These are phyloP conservation scores for Podospora didyma DNA, from an alignment of 495 filamentous ascomycete genomes.

Conservation along the genomic window DNA sequence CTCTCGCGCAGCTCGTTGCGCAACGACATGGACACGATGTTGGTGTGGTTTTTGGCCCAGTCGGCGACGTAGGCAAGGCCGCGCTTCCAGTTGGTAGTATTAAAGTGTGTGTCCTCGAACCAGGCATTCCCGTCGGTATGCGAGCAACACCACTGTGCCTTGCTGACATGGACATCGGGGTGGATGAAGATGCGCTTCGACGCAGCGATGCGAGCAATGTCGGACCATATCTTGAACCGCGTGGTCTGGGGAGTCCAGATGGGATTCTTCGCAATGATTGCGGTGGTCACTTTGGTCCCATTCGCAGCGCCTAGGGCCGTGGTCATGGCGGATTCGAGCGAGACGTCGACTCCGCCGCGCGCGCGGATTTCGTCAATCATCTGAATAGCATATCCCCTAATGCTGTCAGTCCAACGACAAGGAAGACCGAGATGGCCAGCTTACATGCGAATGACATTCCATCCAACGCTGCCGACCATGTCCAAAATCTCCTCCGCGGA, in stretches of 20 bases:
- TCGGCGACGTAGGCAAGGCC: conserved; percentile 48
- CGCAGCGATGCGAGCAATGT: conserved; percentile 39
- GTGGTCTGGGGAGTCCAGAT: conserved; percentile 41
- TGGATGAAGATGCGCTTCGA: conserved; percentile 48
- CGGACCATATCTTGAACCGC: conserved; percentile 38
- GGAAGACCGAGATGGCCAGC: conserved; percentile 14
- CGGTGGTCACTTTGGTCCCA: conserved; percentile 39
- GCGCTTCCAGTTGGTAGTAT: conserved; percentile 46
- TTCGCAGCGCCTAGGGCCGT: conserved; percentile 43
- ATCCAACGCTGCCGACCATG: conserved; percentile 44
- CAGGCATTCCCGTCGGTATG: conserved; percentile 52
- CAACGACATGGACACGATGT: conserved; percentile 46
- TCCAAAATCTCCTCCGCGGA: conserved; percentile 44
- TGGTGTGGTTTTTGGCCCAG: conserved; percentile 42
- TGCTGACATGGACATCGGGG: conserved; percentile 55
- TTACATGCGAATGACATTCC: conserved; percentile 50
- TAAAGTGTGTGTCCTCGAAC: conserved; percentile 53
- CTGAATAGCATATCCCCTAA: conserved; percentile 48
- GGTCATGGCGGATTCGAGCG: conserved; percentile 38
- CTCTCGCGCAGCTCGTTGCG: conserved; percentile 50
- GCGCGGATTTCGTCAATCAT: conserved; percentile 56
- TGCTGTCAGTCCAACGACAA: background rate
- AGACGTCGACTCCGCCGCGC: conserved; percentile 41
- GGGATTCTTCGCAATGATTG: conserved; percentile 43
- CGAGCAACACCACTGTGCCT: conserved; percentile 55